Evolutionary conservation across 2,329 filamentous ascomycete species (phyloP).

Genomic region (Colletotrichum shisoi): DNA sequence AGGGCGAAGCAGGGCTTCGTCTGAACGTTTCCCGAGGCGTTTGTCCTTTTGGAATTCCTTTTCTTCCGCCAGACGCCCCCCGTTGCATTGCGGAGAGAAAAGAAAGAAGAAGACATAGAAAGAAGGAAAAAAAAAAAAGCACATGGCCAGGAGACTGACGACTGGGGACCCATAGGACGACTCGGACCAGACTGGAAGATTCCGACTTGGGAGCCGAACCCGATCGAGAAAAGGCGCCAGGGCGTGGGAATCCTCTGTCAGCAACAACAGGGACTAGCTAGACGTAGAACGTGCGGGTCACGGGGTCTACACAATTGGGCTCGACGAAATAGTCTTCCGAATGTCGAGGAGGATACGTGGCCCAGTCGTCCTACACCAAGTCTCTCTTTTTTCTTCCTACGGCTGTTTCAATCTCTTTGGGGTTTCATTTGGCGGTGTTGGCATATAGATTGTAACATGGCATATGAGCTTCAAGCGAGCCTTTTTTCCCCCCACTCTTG

Average conservation of each 20-base stretch:
- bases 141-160: constrained; percentile 23
- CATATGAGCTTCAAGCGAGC: too few relatives aligned
- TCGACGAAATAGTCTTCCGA: background rate
- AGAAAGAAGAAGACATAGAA: too few relatives aligned
- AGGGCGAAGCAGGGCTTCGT: constrained; percentile 27
- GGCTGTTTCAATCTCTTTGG: background rate
- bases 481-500: too few relatives aligned
- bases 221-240: constrained; percentile 21
- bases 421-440: background rate
- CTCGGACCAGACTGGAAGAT: constrained; percentile 21
- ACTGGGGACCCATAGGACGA: constrained; percentile 22
- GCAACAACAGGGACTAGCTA: constrained; percentile 5
- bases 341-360: background rate
- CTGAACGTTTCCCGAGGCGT: constrained; percentile 4
- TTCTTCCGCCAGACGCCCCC: background rate
- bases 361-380: too few relatives aligned
- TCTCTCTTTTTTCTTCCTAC: background rate
- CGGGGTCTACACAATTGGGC: background rate
- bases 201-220: constrained; percentile 21
- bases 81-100: background rate
- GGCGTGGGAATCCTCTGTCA: constrained; percentile 20
- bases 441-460: constrained; percentile 7
- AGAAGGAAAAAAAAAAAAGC: background rate
- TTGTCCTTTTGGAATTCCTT: background rate
- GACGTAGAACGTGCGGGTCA: constrained; percentile 4